Conservation (phyloP, 257 asterid species). For the Penstemon newberryi region DNA sequence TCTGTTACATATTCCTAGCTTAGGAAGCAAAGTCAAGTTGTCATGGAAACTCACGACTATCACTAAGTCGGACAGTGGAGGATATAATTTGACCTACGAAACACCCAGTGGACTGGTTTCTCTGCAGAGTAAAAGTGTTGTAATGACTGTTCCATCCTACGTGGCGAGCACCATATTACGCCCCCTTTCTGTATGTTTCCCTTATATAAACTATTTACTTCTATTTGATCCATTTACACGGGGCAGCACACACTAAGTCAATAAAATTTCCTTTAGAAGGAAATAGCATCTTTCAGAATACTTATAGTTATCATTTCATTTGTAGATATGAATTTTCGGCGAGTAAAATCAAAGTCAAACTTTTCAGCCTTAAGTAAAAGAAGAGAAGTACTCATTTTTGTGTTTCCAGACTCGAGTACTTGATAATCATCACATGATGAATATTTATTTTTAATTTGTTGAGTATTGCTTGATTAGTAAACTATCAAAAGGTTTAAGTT, state of each 20-base stretch:
- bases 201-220: slow-evolving; percentile 12
- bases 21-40: slow-evolving; percentile 78
- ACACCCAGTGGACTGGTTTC: slow-evolving; percentile 78
- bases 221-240: slow-evolving; percentile 15
- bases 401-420: background rate
- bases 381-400: background rate
- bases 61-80: slow-evolving; percentile 57
- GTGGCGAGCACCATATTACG: slow-evolving; percentile 73
- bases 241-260: background rate
- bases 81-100: slow-evolving; percentile 67
- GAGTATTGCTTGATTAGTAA: background rate
- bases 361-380: no score
- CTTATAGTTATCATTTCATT: no score
- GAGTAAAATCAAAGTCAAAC: background rate
- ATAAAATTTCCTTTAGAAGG: no score
- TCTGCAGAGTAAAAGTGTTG: slow-evolving; percentile 68
- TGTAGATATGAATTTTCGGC: background rate
- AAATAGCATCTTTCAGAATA: no score
- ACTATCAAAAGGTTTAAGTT: background rate
- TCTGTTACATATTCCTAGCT: slow-evolving; percentile 49
- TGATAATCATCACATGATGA: background rate
- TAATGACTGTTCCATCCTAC: slow-evolving; percentile 86
- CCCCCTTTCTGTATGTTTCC: slow-evolving; percentile 80
- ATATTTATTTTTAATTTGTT: background rate
- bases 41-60: slow-evolving; percentile 82